phyloP scores from a whole-genome alignment of 129 eudicot species.

The Helianthus annuus region DNA sequence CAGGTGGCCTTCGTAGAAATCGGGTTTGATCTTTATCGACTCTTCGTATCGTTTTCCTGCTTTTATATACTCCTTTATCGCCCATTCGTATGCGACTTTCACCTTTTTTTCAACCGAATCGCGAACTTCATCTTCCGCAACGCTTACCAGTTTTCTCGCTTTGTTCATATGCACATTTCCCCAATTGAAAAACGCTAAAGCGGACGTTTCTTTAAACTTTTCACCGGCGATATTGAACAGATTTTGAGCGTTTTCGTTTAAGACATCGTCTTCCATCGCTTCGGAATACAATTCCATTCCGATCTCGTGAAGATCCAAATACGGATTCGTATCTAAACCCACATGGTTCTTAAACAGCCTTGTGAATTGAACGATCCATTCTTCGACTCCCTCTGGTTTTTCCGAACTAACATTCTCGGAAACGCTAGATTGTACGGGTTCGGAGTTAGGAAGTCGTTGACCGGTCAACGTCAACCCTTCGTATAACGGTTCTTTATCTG shows the following conservation, averaged over 20 bases:
- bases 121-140: constrained; percentile 51
- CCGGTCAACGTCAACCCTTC: constrained; percentile 35
- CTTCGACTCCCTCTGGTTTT: constrained; percentile 38
- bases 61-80: constrained; percentile 61
- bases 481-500: constrained; percentile 76
- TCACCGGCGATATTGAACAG: constrained; percentile 67
- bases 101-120: constrained; percentile 49
- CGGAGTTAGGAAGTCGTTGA: constrained; percentile 19
- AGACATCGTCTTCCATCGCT: constrained; percentile 81
- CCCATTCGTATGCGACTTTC: constrained; percentile 71
- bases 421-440: constrained; percentile 23
- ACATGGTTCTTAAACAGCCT: constrained; percentile 85
- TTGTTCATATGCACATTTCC: constrained; percentile 93
- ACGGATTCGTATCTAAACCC: constrained; percentile 82
- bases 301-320: constrained; percentile 84
- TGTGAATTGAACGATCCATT: constrained; percentile 86
- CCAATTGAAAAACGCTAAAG: constrained; percentile 82
- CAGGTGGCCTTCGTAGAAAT: constrained; percentile 83
- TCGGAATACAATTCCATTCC: constrained; percentile 86
- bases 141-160: constrained; percentile 61
- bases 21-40: constrained; percentile 70
- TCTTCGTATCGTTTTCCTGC: constrained; percentile 80
- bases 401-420: constrained; percentile 30
- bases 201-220: constrained; percentile 89
- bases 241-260: constrained; percentile 68